Percentiles rank a stretch among this genome's conserved stretches.
Evolutionary conservation across 306 rosid species (phyloP).

Genomic region (Sophora flavescens): DNA sequence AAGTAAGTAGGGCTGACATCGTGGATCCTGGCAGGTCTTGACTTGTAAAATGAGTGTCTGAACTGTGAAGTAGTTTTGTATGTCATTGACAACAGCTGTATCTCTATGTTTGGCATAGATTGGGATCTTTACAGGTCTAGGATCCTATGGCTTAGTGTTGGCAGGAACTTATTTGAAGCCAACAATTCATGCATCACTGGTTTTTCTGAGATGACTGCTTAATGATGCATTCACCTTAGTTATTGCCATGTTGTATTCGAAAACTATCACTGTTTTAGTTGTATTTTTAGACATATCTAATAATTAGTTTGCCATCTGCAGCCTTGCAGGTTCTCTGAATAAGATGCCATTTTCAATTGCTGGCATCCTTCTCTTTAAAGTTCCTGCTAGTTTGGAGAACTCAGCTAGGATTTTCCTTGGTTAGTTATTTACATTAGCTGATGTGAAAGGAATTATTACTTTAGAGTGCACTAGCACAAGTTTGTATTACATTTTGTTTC

Average conservation of each 20-base stretch:
- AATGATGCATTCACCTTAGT: slow-evolving; percentile 19
- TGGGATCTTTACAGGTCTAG: slow-evolving; percentile 8
- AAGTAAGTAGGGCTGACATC: not conserved
- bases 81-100: not conserved
- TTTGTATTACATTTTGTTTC: slow-evolving; percentile 39
- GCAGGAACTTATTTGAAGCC: slow-evolving; percentile 10
- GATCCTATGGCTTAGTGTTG: slow-evolving; percentile 21
- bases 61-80: not conserved
- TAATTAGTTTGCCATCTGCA: slow-evolving; percentile 54
- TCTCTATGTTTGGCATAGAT: not conserved
- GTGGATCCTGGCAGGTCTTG: not conserved
- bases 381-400: slow-evolving; percentile 95
- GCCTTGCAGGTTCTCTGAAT: slow-evolving; percentile 97
- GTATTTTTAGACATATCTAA: slow-evolving; percentile 33
- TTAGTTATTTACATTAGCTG: slow-evolving; percentile 51
- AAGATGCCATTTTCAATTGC: slow-evolving; percentile 96
- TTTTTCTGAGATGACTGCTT: slow-evolving; percentile 13
- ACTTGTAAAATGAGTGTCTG: not conserved
- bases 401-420: slow-evolving; percentile 90
- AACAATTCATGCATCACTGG: not conserved
- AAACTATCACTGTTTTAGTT: not conserved
- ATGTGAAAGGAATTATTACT: not conserved
- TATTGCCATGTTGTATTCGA: slow-evolving; percentile 36
- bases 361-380: slow-evolving; percentile 89
- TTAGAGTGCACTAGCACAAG: not conserved